Evolutionary conservation across 148 eudicot genomes (phyloP), one percentile per base, ranked within the genome.

Genomic region (Cornus florida): DNA sequence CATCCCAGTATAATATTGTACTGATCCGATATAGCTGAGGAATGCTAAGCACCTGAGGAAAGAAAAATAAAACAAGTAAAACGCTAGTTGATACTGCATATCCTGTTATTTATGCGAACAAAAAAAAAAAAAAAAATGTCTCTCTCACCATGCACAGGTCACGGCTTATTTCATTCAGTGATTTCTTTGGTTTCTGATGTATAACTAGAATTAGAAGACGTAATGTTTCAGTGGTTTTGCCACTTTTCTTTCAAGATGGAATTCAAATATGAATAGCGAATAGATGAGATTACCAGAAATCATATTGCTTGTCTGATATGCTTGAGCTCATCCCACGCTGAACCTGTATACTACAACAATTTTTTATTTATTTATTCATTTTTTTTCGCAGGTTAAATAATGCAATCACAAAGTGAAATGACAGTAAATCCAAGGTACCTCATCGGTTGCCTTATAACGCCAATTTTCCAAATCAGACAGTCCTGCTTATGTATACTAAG

Each of bases 1-100:
- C 99, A 78, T 96, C 99, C 99, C 99, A 96, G 82, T 96, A n/a
- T n/a, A n/a, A 93, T 98, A 96, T 96, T 46, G 98, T 96, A 87
- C 99, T 88, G 78, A 96, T 96, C 68, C 99, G 86, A 75, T 96
- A 96, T 75, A 96, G 79, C 80, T 96, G 99, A 70, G 93, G 99
- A 82, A 93, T 89, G 78, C 99, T 96, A 71, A 93, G 93, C 76
- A 93, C 99, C 99, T 96, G 83, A 32, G 20, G 66, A 59, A 70
- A 72, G 43, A 62, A 71, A 82, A 41, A 80, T 32, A 79, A n/a
- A n/a, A n/a, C n/a, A n/a, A n/a, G n/a, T n/a, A n/a, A n/a, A n/a
- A n/a, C 57, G 72, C 53, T 50, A 72, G 72, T 85, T 75, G 70
- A 79, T 67, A 76, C 69, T n/a, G 6, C 2, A 5, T 56, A 7